Base-by-base conservation (phyloP, 805 yeast genomes). In the Ogataea neopini region DNA sequence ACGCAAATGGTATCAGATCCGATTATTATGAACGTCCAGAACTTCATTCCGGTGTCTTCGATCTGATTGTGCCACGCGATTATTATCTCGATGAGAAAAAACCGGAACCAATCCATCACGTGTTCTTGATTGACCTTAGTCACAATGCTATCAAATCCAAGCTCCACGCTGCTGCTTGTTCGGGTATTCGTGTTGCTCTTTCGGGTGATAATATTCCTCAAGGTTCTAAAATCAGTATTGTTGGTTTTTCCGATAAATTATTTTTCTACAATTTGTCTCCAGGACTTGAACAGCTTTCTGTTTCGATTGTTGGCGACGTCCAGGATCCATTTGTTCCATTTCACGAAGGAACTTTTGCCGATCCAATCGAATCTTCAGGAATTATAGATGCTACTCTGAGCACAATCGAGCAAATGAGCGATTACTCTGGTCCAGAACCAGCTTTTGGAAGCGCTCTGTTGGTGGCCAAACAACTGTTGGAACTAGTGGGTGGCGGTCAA, bases 321-420 rank as follows among this genome's bases (percentile, higher is more conserved):
- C 81, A 77, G 4, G 91, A 86, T 34, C 86, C 91, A 4, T 89
- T 90, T 56, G 70, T 90, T n/a, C 98, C 98, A 3, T 75, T 90
- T 52, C 70, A 70, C 48, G 74, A 74, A 2, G 97, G 97, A 0
- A 67, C 90, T 25, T 90, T 90, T 65, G 96, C 81, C 6, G 89
- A 86, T 53, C 90, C 96, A 1, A 69, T 68, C 6, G 89, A 84
- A 45, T 77, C 89, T 11, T 72, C 81, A 45, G 63, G 67, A 40
- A 79, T 78, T 10, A 84, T 92, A 48, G 86, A 85, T 34, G 81
- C 79, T 42, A 79, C 92, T 3, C 74, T 94, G 52, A 76, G 76
- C 52, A 71, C 79, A 39, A 69, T 88, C 42, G 88, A 84, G 46
- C 70, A 67, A 20, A 52, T 74, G 9, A 70, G 67, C 15, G 71